Conservation (phyloP, 805 yeast species). For the Zygoascus flipseniorum region DNA sequence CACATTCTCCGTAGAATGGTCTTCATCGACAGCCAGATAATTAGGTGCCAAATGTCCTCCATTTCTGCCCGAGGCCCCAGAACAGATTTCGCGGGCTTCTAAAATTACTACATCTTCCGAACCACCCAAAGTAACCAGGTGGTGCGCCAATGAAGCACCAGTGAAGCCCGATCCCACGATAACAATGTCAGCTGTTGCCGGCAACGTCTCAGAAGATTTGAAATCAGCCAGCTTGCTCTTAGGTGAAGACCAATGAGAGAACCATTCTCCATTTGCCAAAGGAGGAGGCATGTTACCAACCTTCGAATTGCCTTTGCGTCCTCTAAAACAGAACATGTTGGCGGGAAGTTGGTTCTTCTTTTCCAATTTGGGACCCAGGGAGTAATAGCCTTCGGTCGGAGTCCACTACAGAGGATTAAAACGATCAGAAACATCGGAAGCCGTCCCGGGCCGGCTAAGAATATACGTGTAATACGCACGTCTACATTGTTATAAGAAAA, state of each 20-base stretch:
- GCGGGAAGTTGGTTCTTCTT: not conserved
- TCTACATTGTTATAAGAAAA: too few relatives aligned
- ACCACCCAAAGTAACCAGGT: conserved; percentile 17
- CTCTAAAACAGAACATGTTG: not conserved
- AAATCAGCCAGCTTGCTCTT: conserved; percentile 5
- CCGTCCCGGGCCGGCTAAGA: too few relatives aligned
- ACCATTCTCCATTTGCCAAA: not conserved
- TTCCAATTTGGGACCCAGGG: too few relatives aligned
- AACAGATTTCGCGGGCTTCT: conserved; percentile 36
- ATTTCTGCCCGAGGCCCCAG: conserved; percentile 42
- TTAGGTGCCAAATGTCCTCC: conserved; percentile 42
- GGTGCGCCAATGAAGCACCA: conserved; percentile 35
- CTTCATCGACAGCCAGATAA: not conserved
- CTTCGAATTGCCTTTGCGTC: not conserved
- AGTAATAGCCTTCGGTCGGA: too few relatives aligned
- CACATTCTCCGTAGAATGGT: not conserved
- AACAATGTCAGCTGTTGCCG: conserved; percentile 31
- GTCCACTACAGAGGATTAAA: too few relatives aligned
- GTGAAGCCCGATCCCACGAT: conserved; percentile 41
- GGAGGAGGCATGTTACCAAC: conserved; percentile 2
- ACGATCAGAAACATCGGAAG: too few relatives aligned
- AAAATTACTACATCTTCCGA: conserved; percentile 24
- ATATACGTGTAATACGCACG: too few relatives aligned
- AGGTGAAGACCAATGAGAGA: conserved; percentile 9
- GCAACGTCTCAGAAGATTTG: conserved; percentile 22